Evolutionary conservation across 2,329 filamentous ascomycete species (phyloP).

Genomic region (Fusarium albidum): DNA sequence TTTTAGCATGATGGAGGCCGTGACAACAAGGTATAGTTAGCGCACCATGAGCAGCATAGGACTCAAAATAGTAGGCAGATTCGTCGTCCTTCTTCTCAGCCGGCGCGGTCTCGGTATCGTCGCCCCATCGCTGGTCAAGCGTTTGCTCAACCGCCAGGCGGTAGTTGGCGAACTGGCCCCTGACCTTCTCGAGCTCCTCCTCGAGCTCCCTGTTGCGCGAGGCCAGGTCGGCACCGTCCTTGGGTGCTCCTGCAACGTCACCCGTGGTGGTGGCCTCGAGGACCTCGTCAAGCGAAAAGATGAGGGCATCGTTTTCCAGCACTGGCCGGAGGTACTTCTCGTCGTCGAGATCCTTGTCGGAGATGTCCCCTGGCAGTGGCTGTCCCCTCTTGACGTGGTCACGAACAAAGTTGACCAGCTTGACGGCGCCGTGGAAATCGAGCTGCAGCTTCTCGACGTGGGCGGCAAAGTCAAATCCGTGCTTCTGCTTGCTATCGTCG

Average conservation of each 20-base stretch:
- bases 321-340: constrained; percentile 86
- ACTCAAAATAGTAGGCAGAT: constrained; percentile 65
- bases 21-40: constrained; percentile 27
- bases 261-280: constrained; percentile 53
- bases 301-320: constrained; percentile 86
- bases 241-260: constrained; percentile 53
- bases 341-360: constrained; percentile 70
- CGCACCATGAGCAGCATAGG: constrained; percentile 68
- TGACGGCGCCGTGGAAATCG: constrained; percentile 78
- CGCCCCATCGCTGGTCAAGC: constrained; percentile 70
- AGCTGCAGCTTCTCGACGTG: constrained; percentile 65
- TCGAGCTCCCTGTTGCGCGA: constrained; percentile 65
- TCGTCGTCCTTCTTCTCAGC: constrained; percentile 43
- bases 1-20: constrained; percentile 4
- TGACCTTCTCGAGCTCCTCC: constrained; percentile 66
- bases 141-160: constrained; percentile 71
- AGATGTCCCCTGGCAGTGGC: constrained; percentile 64
- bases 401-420: constrained; percentile 76
- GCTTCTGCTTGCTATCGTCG: constrained; percentile 70
- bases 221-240: constrained; percentile 42
- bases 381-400: constrained; percentile 53
- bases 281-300: constrained; percentile 84
- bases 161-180: constrained; percentile 71
- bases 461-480: constrained; percentile 72
- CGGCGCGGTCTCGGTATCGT: constrained; percentile 55